These are phyloP conservation scores for Phytopythium kandeliae DNA, from an alignment of 352 stramenopile species.

Conservation along the genomic window DNA sequence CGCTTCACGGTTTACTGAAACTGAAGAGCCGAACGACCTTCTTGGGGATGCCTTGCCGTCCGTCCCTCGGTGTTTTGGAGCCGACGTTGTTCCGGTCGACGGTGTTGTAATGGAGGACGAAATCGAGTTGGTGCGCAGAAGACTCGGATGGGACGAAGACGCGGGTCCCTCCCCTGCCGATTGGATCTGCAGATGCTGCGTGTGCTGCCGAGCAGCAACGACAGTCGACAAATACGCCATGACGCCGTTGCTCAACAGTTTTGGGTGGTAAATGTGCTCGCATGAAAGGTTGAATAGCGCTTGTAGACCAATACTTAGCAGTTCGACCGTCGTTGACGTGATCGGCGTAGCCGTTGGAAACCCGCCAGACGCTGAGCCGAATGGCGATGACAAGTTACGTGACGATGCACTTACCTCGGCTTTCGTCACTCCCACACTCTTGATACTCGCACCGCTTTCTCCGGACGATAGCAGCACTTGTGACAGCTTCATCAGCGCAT, in stretches of 20 bases:
- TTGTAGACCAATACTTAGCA: slow-evolving; percentile 64
- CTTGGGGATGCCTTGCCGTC: not conserved
- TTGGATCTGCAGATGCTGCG: not conserved
- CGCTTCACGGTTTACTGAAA: not conserved
- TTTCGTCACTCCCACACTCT: not conserved
- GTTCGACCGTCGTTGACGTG: slow-evolving; percentile 35
- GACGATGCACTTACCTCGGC: not conserved
- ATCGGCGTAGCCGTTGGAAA: not conserved
- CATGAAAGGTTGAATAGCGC: slow-evolving; percentile 78
- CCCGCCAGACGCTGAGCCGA: not conserved
- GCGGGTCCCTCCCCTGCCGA: too few relatives aligned
- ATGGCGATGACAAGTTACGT: not conserved
- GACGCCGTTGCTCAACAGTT: slow-evolving; percentile 65
- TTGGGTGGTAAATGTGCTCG: slow-evolving; percentile 56
- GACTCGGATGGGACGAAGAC: not conserved
- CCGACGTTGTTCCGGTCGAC: too few relatives aligned
- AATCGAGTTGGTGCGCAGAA: not conserved
- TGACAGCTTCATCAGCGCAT: slow-evolving; percentile 76
- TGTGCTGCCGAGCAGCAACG: slow-evolving; percentile 12
- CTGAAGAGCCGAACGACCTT: not conserved
- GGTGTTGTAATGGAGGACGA: slow-evolving; percentile 1
- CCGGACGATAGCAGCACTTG: slow-evolving; percentile 36
- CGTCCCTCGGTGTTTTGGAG: not conserved
- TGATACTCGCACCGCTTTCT: not conserved
- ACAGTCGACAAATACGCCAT: slow-evolving; percentile 60